phyloP scores from a whole-genome alignment of 305 asterid genomes.

The Solanum aculeatissimum region DNA sequence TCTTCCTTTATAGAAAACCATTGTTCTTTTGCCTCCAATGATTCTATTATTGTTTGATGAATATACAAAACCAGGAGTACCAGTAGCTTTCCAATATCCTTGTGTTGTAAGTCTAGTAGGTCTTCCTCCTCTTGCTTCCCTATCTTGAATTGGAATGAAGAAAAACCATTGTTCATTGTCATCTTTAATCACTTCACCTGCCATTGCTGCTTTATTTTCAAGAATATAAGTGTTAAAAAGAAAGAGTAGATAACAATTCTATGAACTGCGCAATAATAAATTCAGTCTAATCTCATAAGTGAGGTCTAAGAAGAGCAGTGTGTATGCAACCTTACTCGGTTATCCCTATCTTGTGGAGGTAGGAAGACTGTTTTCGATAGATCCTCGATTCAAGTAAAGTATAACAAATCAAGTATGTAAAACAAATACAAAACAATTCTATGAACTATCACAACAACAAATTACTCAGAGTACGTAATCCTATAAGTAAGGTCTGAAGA shows the following conservation, averaged over 20 bases:
- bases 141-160: slow-evolving; percentile 28
- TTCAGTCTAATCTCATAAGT: background rate
- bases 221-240: background rate
- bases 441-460: background rate
- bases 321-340: background rate
- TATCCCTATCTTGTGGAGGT: background rate
- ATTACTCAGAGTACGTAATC: no score
- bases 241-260: background rate
- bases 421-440: background rate
- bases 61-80: slow-evolving; percentile 26
- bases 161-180: slow-evolving; percentile 31
- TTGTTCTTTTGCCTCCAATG: slow-evolving; percentile 21
- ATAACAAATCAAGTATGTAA: background rate
- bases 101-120: slow-evolving; percentile 17
- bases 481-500: no score
- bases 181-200: slow-evolving; percentile 11
- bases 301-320: background rate
- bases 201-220: slow-evolving; percentile 8
- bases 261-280: background rate
- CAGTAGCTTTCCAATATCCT: slow-evolving; percentile 42
- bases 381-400: background rate
- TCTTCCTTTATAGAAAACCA: slow-evolving; percentile 33
- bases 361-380: background rate
- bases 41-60: slow-evolving; percentile 4
- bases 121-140: slow-evolving; percentile 21